phyloP scores from a whole-genome alignment of 495 filamentous ascomycete species.

The Talaromyces borbonicus region DNA sequence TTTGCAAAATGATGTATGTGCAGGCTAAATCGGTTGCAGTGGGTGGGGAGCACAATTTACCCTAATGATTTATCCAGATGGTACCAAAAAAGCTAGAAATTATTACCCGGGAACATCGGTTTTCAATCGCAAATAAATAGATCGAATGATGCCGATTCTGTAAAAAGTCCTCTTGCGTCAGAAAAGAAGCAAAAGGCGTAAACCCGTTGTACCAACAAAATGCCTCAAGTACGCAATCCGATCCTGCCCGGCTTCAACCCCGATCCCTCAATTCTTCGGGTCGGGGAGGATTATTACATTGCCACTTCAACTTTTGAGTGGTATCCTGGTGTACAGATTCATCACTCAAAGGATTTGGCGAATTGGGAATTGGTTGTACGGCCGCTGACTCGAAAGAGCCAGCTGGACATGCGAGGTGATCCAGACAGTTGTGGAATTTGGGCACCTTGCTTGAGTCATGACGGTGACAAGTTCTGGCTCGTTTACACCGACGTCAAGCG shows the following conservation, averaged over 20 bases:
- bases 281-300: slow-evolving; percentile 50
- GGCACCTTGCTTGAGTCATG: slow-evolving; percentile 52
- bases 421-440: slow-evolving; percentile 52
- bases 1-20: no score
- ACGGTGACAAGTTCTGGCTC: slow-evolving; percentile 48
- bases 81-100: no score
- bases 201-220: no score
- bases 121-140: no score
- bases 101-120: no score
- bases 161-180: no score
- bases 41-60: no score
- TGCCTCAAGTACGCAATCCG: slow-evolving; percentile 31
- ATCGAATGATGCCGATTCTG: no score
- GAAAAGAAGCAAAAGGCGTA: no score
- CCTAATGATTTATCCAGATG: no score
- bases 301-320: slow-evolving; percentile 56
- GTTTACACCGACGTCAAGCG: slow-evolving; percentile 8
- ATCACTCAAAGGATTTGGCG: slow-evolving; percentile 45
- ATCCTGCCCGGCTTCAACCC: slow-evolving; percentile 55
- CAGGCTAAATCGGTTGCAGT: not conserved
- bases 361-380: slow-evolving; percentile 43
- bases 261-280: slow-evolving; percentile 50
- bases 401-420: slow-evolving; percentile 19
- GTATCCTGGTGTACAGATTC: slow-evolving; percentile 50
- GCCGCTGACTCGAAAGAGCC: slow-evolving; percentile 16